Base-by-base conservation (phyloP, 202 grass and related monocot species). In the Panicum virgatum region DNA sequence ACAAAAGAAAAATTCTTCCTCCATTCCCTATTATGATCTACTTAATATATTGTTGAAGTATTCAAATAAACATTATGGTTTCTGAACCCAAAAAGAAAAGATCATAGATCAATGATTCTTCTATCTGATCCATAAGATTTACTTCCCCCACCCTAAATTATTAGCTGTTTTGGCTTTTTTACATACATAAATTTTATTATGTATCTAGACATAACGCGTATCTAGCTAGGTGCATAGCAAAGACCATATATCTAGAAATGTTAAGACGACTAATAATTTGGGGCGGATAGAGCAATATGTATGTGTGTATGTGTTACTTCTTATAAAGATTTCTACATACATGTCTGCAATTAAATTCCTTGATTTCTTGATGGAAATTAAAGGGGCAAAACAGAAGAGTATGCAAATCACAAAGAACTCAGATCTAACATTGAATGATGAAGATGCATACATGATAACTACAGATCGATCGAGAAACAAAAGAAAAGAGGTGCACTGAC, bases 21-120 rank as follows among this genome's bases (percentile, higher is more conserved):
- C n/a, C n/a, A n/a, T n/a, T n/a, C n/a, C n/a, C n/a, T n/a, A n/a
- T n/a, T n/a, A 30, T 30, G 30, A 30, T 32, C 10, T 23, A 38
- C 47, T 73, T 73, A 25, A 25, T 10, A 22, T 26, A n/a, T n/a
- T n/a, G 34, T 75, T 40, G 8, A 14, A 25, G 40, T 6, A 11
- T 57, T 40, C 16, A 22, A 4, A 19, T 57, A n/a, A n/a, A n/a
- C n/a, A n/a, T n/a, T n/a, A n/a, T n/a, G n/a, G n/a, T n/a, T n/a
- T 40, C 62, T 38, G 32, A 75, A 57, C 50, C 39, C 39, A 43
- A 7, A 3, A 8, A 58, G 3, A n/a, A n/a, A n/a, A n/a, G 12
- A 79, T 67, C 46, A 52, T 19, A 66, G 29, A 78, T 38, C 20
- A 39, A 39, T 66, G 76, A 50, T 79, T 48, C 11, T 66, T 9